Conservation (phyloP, 1,284 basidiomycete genomes). For the Austroboletus olivaceoglutinosus region DNA sequence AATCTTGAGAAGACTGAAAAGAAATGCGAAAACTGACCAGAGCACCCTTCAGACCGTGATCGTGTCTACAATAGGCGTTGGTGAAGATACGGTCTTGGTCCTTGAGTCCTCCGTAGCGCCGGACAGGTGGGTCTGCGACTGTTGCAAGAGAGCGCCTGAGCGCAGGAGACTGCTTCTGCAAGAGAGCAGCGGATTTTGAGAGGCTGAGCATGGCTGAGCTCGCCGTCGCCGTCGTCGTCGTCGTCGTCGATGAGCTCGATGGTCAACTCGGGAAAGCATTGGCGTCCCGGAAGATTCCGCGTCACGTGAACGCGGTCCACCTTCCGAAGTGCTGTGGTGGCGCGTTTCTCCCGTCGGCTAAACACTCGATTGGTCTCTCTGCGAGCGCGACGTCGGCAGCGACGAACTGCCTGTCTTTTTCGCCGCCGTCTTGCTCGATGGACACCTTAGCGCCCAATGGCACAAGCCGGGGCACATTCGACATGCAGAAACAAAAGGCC, state of each 20-base stretch:
- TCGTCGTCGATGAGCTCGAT: too few relatives aligned
- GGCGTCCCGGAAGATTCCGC: slow-evolving; percentile 19
- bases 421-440: slow-evolving; percentile 7
- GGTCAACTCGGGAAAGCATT: neutral
- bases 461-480: slow-evolving; percentile 14
- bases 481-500: slow-evolving; percentile 31
- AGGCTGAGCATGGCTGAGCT: slow-evolving; percentile 25
- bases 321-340: slow-evolving; percentile 12
- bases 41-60: slow-evolving; percentile 89
- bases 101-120: slow-evolving; percentile 85
- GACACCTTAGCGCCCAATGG: slow-evolving; percentile 17
- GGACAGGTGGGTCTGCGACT: slow-evolving; percentile 76
- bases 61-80: slow-evolving; percentile 81
- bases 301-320: slow-evolving; percentile 2
- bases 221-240: slow-evolving; percentile 1
- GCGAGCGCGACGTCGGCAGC: slow-evolving; percentile 8
- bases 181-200: slow-evolving; percentile 26
- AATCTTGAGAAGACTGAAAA: neutral
- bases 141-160: slow-evolving; percentile 65
- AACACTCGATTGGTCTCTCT: neutral
- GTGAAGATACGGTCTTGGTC: slow-evolving; percentile 95
- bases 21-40: slow-evolving; percentile 45
- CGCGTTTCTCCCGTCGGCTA: slow-evolving; percentile 14
- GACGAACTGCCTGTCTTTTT: neutral
- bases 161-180: slow-evolving; percentile 20